These are phyloP conservation scores for Plectranthus barbatus DNA, from an alignment of 257 asterid genomes.

Conservation along the genomic window DNA sequence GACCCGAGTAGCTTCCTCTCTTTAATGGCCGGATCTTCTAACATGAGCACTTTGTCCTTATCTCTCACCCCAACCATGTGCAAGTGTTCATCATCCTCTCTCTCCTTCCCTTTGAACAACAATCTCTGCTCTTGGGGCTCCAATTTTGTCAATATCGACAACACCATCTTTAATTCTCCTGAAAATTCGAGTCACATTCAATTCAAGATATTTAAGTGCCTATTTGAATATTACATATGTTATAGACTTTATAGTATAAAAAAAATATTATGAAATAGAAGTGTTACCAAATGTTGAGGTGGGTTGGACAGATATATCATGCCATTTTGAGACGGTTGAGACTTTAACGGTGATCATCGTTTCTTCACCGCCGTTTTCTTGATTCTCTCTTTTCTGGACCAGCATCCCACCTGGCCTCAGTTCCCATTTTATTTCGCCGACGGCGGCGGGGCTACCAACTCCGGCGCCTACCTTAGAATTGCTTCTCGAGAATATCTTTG, in stretches of 20 bases:
- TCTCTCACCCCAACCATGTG: constrained; percentile 86
- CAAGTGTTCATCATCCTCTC: constrained; percentile 61
- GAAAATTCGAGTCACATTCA: too few species aligned
- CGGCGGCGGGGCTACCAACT: neutral
- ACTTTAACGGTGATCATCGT: constrained; percentile 50
- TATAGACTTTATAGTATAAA: too few species aligned
- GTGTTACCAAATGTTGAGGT: constrained; percentile 87
- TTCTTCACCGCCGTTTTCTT: constrained; percentile 20
- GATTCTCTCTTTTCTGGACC: constrained; percentile 58
- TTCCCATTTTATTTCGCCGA: constrained; percentile 75
- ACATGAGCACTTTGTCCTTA: constrained; percentile 61
- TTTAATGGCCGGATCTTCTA: constrained; percentile 75
- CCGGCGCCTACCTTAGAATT: constrained; percentile 31
- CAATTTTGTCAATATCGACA: constrained; percentile 55
- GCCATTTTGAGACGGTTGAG: constrained; percentile 53
- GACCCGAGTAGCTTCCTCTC: constrained; percentile 44
- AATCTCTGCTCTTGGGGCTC: constrained; percentile 68
- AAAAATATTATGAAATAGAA: too few species aligned
- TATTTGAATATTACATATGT: too few species aligned
- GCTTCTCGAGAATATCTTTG: constrained; percentile 59
- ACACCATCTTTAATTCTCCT: constrained; percentile 60
- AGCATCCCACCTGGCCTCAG: constrained; percentile 87
- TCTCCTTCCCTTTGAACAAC: constrained; percentile 73
- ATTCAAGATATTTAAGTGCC: too few species aligned
- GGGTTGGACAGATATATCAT: constrained; percentile 43